Base-by-base conservation (phyloP, 2,329 filamentous ascomycete genomes). In the Neopestalotiopsis rosae region DNA sequence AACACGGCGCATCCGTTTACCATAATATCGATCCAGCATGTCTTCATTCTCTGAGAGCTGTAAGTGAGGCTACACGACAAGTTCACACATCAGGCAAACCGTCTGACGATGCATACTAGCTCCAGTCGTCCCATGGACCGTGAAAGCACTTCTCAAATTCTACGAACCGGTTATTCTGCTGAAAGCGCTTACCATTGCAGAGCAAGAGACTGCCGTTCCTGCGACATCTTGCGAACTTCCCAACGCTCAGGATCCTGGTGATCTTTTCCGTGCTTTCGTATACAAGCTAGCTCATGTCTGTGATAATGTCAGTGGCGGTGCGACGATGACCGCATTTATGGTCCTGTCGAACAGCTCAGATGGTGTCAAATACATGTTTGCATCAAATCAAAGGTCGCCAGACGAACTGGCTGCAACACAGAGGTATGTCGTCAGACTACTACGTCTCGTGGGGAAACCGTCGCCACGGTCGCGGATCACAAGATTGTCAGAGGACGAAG, bases 231-330 rank as follows among this genome's bases (percentile, higher is more conserved):
- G n/a, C 10, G 34, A 62, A 0, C 5, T 38, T 17, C 0, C 1
- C 17, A 62, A 17, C 30, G 3, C 34, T 24, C 13, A 28, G 5
- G 57, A 32, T 12, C 20, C 28, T 0, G 57, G 13, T 5, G 30
- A 40, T 12, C 34, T 62, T 12, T 62, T 14, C 32, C 34, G 7
- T 42, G 14, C 32, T 14, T 62, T 62, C 7, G 59, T 62, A 2
- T 62, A 62, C 34, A 62, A 62, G 59, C 30, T 42, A 3, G 59
- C 34, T 38, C 59, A 62, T 24, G 59, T 62, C 30, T 62, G 34
- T 14, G 59, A 62, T 20, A 28, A 62, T 24, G 32, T n/a, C 32
- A 38, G 10, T 2, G 59, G 34, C 20, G 59, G 34, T 13, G 6
- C 34, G 4, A 20, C 59, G 17, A 13, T 62, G 20, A 62, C 59